Conservation (phyloP, 2,329 filamentous ascomycete species). For the Claviceps sp. region DNA sequence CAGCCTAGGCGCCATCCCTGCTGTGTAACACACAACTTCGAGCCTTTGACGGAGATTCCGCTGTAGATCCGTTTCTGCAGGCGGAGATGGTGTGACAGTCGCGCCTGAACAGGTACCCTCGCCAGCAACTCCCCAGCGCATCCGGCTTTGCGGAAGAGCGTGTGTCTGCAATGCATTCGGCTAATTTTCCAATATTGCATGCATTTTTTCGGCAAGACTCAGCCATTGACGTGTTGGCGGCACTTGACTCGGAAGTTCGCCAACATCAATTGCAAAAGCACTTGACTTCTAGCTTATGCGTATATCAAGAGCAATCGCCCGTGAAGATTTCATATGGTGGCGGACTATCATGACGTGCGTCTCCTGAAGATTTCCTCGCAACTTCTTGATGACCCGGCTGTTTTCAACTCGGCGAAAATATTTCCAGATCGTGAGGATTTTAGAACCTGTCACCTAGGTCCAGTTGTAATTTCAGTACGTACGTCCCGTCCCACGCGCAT, state of each 20-base stretch:
- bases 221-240: not conserved
- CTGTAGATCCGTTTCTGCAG: slow-evolving; percentile 3
- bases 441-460: too few relatives aligned
- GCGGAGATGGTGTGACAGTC: slow-evolving; percentile 1
- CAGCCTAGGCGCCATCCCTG: not conserved
- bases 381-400: not conserved
- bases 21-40: not conserved
- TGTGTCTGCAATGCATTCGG: not conserved
- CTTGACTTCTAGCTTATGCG: not conserved
- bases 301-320: not conserved
- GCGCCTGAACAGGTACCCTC: not conserved
- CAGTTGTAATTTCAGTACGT: too few relatives aligned
- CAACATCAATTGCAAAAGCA: not conserved
- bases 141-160: not conserved
- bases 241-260: not conserved
- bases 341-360: not conserved
- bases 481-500: too few relatives aligned
- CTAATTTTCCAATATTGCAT: not conserved
- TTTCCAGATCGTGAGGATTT: not conserved
- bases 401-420: not conserved
- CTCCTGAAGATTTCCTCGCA: not conserved
- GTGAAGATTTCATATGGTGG: not conserved
- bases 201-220: not conserved
- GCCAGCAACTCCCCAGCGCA: not conserved
- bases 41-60: not conserved